Evolutionary conservation across 306 rosid genomes (phyloP), one percentile per base, ranked within the genome.

Genomic region (Quercus dentata): DNA sequence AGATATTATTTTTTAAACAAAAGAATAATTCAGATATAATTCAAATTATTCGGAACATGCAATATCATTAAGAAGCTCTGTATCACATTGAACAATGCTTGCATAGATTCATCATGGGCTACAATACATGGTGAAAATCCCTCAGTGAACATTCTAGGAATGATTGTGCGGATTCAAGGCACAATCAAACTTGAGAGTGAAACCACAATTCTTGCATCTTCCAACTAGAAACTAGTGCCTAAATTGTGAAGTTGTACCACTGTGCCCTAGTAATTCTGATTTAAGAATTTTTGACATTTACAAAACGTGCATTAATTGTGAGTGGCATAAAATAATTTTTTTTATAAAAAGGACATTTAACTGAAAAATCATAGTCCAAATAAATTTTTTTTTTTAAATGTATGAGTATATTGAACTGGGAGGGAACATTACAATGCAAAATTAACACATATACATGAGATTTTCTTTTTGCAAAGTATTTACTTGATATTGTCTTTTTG

Each of bases 191-290:
- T 41, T 41, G 46, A 41, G 46, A 41, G 46, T 41, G 11, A 41
- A 92, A 92, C 99, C 99, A 94, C 90, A 92, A 85, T 78, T 97
- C 99, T 84, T 92, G 99, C 67, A 92, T 83, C 95, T 94, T 80
- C 97, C 91, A 20, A 92, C 91, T 64, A 90, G 94, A 82, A 94
- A 94, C 79, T 94, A 97, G 84, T 94, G 99, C 82, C 46, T 8
- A 41, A 41, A 41, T 41, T 41, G 46, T 94, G 97, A 20, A 94
- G 95, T 71, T 94, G 99, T 56, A 97, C 97, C 85, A 94, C 97
- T 97, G 92, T 86, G 77, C 95, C 92, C 83, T 91, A 94, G 86
- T 94, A 94, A 90, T 94, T 97, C 99, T 91, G 85, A 83, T 41
- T 41, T 74, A 62, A 65, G 81, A 67, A 76, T 44, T 74, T 46